These are phyloP conservation scores for Udeniomyces megalosporus DNA, from an alignment of 768 basidiomycete species.

Conservation along the genomic window DNA sequence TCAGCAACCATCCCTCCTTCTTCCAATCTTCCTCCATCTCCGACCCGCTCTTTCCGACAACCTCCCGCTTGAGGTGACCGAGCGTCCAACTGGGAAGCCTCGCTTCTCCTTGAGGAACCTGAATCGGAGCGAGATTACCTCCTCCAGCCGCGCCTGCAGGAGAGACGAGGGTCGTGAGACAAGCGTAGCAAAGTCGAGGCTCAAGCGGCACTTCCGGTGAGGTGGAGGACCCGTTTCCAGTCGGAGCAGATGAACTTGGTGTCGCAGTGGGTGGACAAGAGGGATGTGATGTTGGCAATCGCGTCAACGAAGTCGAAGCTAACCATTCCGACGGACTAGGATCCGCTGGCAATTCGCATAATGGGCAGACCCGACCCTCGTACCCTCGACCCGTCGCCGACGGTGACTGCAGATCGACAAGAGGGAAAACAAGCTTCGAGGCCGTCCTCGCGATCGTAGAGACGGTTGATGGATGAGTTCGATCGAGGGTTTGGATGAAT, in stretches of 20 bases:
- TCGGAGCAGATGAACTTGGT: too few relatives aligned
- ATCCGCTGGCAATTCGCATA: constrained; percentile 11
- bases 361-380: constrained; percentile 6
- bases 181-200: constrained; percentile 9
- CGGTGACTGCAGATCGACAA: not conserved
- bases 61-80: constrained; percentile 37
- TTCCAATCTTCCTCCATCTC: not conserved
- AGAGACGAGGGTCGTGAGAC: constrained; percentile 13
- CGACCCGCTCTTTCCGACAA: constrained; percentile 38
- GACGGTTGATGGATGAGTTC: constrained; percentile 14
- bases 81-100: constrained; percentile 5
- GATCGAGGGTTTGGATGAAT: constrained; percentile 14
- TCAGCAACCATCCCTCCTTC: constrained; percentile 22
- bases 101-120: not conserved
- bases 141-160: constrained; percentile 6
- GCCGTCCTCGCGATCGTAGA: constrained; percentile 14
- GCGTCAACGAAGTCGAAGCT: not conserved
- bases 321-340: not conserved
- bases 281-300: not conserved
- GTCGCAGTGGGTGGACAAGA: constrained; percentile 3
- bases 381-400: not conserved
- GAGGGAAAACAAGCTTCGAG: constrained; percentile 12
- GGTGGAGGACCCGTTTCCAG: too few relatives aligned
- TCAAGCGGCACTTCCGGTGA: not conserved
- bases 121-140: not conserved